Base-by-base conservation (phyloP, 2,329 filamentous ascomycete species). In the Myriosclerotinia duriaeana region DNA sequence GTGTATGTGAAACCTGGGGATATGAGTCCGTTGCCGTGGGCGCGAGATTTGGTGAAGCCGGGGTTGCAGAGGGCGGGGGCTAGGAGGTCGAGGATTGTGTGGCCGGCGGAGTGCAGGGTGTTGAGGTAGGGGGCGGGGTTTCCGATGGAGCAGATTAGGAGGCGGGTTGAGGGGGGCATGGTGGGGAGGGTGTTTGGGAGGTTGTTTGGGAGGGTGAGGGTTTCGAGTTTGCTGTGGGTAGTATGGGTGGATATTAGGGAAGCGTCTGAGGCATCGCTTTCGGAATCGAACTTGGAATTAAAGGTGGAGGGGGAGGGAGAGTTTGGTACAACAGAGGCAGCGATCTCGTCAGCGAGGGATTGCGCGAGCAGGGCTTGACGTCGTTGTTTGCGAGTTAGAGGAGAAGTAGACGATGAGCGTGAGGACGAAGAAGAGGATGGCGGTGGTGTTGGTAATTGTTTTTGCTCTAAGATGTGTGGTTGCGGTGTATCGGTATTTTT, bases 51-150 rank as follows among this genome's bases (percentile, higher is more conserved):
- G 17, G 69, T 72, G 73, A 89, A 87, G 0, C 78, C 66, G 0
- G 87, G 81, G 70, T 76, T 64, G 66, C 71, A 71, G 72, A 80
- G 67, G 44, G 66, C 53, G 11, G 55, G 12, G 7, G 69, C 65
- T 11, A 94, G 79, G 2, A 84, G 81, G 64, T 85, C 81, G 71
- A 97, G 85, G 55, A 92, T 85, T 66, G 87, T 85, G 80, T 98
- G 94, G 14, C 93, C 95, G 17, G 93, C 92, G 34, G 89, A 93
- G 79, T 98, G 95, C 9, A 94, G 87, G 26, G 91, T 96, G 70
- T 89, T 84, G 71, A 86, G 85, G 78, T 94, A 93, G 2, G 87
- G 81, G 8, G 84, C 82, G 8, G 91, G 92, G 73, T 98, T 98
- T 72, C 95, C 95, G 69, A 99, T 85, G 69, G 92, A 95, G 80